A percentile compares a stretch with the other conserved stretches of the same genome.
phyloP scores from a whole-genome alignment of 192 early-diverging fungal species.

The Coemansia sp. region DNA sequence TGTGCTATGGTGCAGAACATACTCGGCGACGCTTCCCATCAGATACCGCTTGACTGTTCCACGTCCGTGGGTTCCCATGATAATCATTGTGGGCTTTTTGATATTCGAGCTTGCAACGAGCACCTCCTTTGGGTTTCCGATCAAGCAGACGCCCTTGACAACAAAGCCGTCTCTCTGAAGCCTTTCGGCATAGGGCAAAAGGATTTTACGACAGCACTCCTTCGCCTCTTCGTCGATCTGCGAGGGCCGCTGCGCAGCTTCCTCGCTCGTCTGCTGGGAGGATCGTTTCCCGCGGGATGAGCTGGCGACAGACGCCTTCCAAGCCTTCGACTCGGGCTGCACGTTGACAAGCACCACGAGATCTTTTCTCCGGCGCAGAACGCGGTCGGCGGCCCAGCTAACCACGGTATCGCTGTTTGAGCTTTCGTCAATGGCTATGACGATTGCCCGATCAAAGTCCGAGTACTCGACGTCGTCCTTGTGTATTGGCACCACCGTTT shows the following conservation, averaged over 20 bases:
- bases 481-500: slow-evolving; percentile 53
- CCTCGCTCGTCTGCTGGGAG: not conserved
- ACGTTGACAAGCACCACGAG: slow-evolving; percentile 53
- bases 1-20: slow-evolving; percentile 68
- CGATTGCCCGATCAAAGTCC: slow-evolving; percentile 55
- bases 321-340: slow-evolving; percentile 52
- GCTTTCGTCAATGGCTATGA: slow-evolving; percentile 51
- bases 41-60: slow-evolving; percentile 67
- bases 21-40: slow-evolving; percentile 69
- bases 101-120: slow-evolving; percentile 51
- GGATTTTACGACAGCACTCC: slow-evolving; percentile 45
- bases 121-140: slow-evolving; percentile 56
- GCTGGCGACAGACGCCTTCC: slow-evolving; percentile 21
- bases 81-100: slow-evolving; percentile 65
- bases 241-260: not conserved
- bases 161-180: slow-evolving; percentile 54
- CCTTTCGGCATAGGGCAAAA: slow-evolving; percentile 47
- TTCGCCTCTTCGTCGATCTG: slow-evolving; percentile 51
- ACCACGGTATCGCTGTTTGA: slow-evolving; percentile 47
- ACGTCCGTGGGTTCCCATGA: slow-evolving; percentile 73
- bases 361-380: slow-evolving; percentile 52
- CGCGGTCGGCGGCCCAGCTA: slow-evolving; percentile 47
- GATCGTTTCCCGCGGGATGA: not conserved
- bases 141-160: slow-evolving; percentile 53
- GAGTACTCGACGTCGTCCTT: slow-evolving; percentile 56